Evolutionary conservation across 768 basidiomycete species (phyloP), one percentile per base, ranked within the genome.

Genomic region (Lepiota brunneoincarnata): DNA sequence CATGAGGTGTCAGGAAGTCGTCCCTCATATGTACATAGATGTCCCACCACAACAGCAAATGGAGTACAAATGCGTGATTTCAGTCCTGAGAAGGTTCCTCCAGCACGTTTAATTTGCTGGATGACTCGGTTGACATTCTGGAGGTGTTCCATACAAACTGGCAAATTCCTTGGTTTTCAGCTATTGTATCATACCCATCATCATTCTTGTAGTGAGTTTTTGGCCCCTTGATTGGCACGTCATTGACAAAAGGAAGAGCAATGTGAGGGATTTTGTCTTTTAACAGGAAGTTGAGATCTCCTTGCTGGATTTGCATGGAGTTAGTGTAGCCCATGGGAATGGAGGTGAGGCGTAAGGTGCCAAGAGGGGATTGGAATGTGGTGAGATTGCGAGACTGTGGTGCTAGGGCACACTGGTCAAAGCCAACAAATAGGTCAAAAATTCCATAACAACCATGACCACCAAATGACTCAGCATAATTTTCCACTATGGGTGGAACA

Each of bases 311-410:
- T 2, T 64, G 64, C 2, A 68, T 64, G 0, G 63, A 70, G 23
- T 78, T 77, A 0, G 75, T 76, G 31, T 63, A 73, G 1, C 76
- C 78, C 58, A 67, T 72, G 0, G 72, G 75, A 0, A 79, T 42
- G 0, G 62, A 65, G 0, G 67, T 71, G 1, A 77, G 61, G 0
- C 64, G 63, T 0, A 73, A 46, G 0, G 67, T 56, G 1, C 75
- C 71, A 4, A 72, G 55, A 0, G 72, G 74, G 0, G 68, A 73
- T 53, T 67, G 62, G 53, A 78, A 79, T 0, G 71, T 68, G 0
- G 75, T 77, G 2, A 73, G 65, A 59, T 59, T 69, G 15, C 49
- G 59, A 58, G 42, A 65, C 34, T 51, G 4, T 36, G 59, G 21
- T 57, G 63, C 41, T 4, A 67, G n/a, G 26, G 55, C 39, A 58